Percentiles rank a stretch among this genome's conserved stretches.
Conservation (phyloP, 208 protist genomes). For the Angomonas ambiguus region DNA sequence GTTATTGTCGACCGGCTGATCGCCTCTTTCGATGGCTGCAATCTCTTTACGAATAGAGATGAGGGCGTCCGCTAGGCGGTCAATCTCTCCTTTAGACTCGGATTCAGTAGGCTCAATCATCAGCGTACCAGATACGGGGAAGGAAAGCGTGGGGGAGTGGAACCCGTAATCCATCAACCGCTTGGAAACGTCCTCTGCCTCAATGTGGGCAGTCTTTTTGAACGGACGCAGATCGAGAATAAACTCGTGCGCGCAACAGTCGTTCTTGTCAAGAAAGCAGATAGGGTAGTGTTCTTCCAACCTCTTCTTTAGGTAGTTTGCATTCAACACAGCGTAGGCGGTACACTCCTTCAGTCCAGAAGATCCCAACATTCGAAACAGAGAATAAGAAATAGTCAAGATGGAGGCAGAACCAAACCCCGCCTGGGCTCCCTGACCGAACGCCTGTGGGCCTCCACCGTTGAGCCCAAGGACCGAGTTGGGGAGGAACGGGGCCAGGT, state of each 20-base stretch:
- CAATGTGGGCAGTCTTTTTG: constrained; percentile 91
- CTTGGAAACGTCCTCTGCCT: constrained; percentile 97
- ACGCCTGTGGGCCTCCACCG: constrained; percentile 56
- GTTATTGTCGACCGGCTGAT: constrained; percentile 90
- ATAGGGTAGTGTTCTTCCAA: constrained; percentile 94
- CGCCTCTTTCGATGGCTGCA: constrained; percentile 90
- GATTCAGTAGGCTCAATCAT: constrained; percentile 99
- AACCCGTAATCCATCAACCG: constrained; percentile 97
- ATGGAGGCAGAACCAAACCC: constrained; percentile 94
- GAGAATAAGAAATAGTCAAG: constrained; percentile 94
- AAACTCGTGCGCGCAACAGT: constrained; percentile 96
- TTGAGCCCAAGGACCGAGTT: constrained; percentile 57
- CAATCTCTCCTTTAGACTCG: constrained; percentile 94
- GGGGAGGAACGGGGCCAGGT: constrained; percentile 93
- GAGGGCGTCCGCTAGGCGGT: constrained; percentile 95
- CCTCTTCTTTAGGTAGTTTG: constrained; percentile 97
- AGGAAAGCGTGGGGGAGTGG: constrained; percentile 96
- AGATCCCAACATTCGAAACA: constrained; percentile 95
- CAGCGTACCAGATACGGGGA: constrained; percentile 89
- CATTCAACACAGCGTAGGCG: constrained; percentile 95
- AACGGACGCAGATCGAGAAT: constrained; percentile 95
- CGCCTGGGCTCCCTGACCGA: constrained; percentile 91
- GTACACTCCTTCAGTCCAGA: constrained; percentile 89
- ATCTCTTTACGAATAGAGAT: constrained; percentile 96
- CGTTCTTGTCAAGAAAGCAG: constrained; percentile 83